phyloP scores from a whole-genome alignment of 352 stramenopile genomes.

The Elongisporangium undulatum region DNA sequence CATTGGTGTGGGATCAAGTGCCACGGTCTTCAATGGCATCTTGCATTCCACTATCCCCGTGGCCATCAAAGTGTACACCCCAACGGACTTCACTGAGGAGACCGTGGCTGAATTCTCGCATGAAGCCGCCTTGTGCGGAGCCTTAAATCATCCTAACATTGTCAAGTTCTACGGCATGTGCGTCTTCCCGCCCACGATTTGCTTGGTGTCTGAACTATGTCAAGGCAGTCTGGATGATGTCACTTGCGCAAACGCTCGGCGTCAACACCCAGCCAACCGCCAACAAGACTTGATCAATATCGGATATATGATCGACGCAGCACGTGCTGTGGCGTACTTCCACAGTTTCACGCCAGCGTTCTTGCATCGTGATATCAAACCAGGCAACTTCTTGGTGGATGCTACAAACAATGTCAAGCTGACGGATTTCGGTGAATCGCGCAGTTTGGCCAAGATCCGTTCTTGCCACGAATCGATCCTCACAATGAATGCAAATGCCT shows the following conservation, averaged over 20 bases:
- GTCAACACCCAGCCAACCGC: slow-evolving; percentile 28
- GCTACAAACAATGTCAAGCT: slow-evolving; percentile 57
- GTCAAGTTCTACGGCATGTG: slow-evolving; percentile 56
- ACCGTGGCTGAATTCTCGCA: slow-evolving; percentile 48
- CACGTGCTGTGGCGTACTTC: slow-evolving; percentile 57
- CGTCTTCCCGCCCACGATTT: slow-evolving; percentile 68
- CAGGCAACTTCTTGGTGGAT: slow-evolving; percentile 80
- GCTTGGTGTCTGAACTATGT: slow-evolving; percentile 70
- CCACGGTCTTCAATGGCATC: slow-evolving; percentile 43
- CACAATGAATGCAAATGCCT: neutral
- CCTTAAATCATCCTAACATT: slow-evolving; percentile 52
- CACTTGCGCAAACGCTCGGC: slow-evolving; percentile 24
- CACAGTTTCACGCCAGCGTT: slow-evolving; percentile 75
- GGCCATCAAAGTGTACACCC: slow-evolving; percentile 62
- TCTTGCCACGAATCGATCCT: slow-evolving; percentile 15
- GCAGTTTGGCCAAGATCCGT: slow-evolving; percentile 30
- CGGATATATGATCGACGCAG: slow-evolving; percentile 61
- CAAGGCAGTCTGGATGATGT: slow-evolving; percentile 52
- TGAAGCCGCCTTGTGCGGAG: slow-evolving; percentile 39
- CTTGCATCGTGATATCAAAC: slow-evolving; percentile 70
- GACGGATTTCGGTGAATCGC: slow-evolving; percentile 72
- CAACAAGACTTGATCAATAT: slow-evolving; percentile 59
- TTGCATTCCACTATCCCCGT: slow-evolving; percentile 26
- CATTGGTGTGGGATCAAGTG: slow-evolving; percentile 44
- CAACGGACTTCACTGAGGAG: slow-evolving; percentile 40